Base-by-base conservation (phyloP, 2,329 filamentous ascomycete species). In the Aureobasidium mangrovei region DNA sequence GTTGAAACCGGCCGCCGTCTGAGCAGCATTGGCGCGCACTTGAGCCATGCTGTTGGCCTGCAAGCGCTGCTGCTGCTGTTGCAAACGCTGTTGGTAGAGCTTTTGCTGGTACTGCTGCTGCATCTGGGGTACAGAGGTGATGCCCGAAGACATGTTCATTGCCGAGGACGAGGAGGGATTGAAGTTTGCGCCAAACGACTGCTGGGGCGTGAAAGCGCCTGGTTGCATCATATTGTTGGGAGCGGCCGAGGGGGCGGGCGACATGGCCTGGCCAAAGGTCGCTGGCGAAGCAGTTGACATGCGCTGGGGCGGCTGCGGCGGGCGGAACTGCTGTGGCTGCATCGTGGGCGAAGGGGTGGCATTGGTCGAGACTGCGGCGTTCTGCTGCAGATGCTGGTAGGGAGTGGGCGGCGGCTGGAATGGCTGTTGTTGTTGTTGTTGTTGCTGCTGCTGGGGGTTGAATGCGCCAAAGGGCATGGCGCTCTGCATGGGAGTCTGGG, bases 271-370 rank as follows among this genome's bases (percentile, higher is more conserved):
- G 1, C 87, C 91, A 68, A 94, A 95, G 1, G 89, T 88, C 69
- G 93, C 91, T 3, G 93, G 91, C 32, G 93, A 97, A 41, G 89
- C 86, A 43, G 91, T 96, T 60, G 90, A 86, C 69, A 97, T 88
- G 64, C 90, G 63, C 60, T 72, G 70, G 10, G 67, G 78, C 66
- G 90, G 87, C 38, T 85, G 84, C 79, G 65, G 86, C 81, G 33
- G 83, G 54, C 70, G 77, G 70, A 82, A 83, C 53, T 82, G 78
- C 65, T 94, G 91, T 66, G 85, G 90, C 58, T 82, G 82, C 82
- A 96, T 90, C 59, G 94, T 91, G 29, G 93, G 93, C 5, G 93
- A 97, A 8, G 91, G 91, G 38, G 89, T 95, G 58, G 88, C 86
- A 69, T 90, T 93, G 48, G 83, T 79, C 3, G 89, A 90, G 48